Percentiles rank a stretch among this genome's conserved stretches.
These are phyloP conservation scores for Solanum tarijense DNA, from an alignment of 257 asterid species.

Conservation along the genomic window DNA sequence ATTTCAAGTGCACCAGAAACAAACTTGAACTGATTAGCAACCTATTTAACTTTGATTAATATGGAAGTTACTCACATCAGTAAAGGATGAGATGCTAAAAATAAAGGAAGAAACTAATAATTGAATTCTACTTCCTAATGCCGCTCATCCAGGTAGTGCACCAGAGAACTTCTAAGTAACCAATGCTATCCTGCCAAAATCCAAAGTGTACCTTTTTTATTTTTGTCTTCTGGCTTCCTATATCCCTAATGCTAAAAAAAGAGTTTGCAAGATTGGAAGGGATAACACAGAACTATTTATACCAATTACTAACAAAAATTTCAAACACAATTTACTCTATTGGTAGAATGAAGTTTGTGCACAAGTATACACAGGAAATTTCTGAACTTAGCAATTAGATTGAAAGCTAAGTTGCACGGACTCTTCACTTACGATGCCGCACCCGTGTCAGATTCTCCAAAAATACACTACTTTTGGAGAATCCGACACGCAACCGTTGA, in stretches of 20 bases:
- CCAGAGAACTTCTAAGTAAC: neutral
- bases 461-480: too few relatives aligned
- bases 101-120: neutral
- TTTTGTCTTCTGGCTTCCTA: neutral
- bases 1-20: neutral
- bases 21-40: neutral
- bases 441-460: too few relatives aligned
- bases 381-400: neutral
- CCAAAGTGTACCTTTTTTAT: neutral
- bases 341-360: neutral
- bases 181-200: neutral
- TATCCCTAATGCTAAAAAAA: neutral
- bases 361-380: neutral
- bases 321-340: neutral
- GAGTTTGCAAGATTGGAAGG: neutral
- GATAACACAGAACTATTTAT: neutral
- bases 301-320: neutral
- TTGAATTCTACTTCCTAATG: neutral
- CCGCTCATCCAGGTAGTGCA: neutral
- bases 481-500: too few relatives aligned
- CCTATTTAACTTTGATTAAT: neutral
- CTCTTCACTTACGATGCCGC: too few relatives aligned
- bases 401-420: neutral
- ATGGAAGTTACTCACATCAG: neutral
- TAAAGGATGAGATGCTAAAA: neutral